These are phyloP conservation scores for Sarcocystis neurona DNA, from an alignment of 169 alveolate genomes.

Conservation along the genomic window DNA sequence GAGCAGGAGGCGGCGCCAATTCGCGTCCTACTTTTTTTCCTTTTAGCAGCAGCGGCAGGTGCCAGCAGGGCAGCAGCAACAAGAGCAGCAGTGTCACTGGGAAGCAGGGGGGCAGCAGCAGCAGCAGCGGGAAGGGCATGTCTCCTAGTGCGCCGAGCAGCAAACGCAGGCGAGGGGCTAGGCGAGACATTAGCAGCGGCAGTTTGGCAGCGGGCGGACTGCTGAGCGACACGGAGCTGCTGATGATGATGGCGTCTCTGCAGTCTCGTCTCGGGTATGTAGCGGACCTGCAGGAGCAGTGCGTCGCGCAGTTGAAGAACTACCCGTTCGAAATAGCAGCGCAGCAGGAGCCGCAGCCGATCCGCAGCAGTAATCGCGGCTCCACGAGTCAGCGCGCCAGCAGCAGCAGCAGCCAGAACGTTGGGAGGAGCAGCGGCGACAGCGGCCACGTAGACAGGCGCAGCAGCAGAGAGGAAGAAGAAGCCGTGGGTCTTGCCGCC, in stretches of 20 bases:
- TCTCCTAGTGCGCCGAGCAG: background rate
- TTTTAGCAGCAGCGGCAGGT: too few species aligned
- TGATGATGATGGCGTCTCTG: slow-evolving; percentile 56
- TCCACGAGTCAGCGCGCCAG: too few species aligned
- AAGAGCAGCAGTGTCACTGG: background rate
- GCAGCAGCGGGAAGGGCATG: background rate
- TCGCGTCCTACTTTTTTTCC: too few species aligned
- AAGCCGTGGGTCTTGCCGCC: too few species aligned
- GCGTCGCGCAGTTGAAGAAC: slow-evolving; percentile 46
- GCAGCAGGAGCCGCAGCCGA: background rate
- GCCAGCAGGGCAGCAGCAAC: background rate
- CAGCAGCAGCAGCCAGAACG: too few species aligned
- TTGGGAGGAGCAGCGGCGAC: too few species aligned
- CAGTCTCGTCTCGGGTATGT: slow-evolving; percentile 65
- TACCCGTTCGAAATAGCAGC: slow-evolving; percentile 62
- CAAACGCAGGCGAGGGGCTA: background rate
- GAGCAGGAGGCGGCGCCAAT: too few species aligned
- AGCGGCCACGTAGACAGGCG: too few species aligned
- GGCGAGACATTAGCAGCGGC: background rate
- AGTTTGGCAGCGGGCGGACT: background rate
- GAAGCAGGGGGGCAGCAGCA: background rate
- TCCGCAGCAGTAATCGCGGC: background rate
- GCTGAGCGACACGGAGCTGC: slow-evolving; percentile 52
- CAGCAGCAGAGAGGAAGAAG: too few species aligned
- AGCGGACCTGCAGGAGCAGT: slow-evolving; percentile 60